Base-by-base conservation (phyloP, 1,284 basidiomycete genomes). In the Coniferiporia weirii region DNA sequence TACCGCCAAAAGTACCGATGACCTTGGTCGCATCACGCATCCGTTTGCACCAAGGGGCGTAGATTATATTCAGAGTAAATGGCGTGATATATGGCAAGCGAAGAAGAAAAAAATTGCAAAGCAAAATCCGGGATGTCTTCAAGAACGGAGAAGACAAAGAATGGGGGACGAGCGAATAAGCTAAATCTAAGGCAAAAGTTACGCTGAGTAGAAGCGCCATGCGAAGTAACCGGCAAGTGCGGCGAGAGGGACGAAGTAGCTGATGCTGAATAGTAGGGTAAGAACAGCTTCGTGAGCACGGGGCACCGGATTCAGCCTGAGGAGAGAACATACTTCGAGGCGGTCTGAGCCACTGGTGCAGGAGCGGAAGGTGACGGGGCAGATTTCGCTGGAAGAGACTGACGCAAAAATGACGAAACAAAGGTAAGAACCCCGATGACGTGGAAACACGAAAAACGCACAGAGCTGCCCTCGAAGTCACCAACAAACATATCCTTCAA, bases 221-320 rank as follows among this genome's bases (percentile, higher is more conserved):
- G 83, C 91, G 64, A 93, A 90, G 81, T 92, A 93, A 50, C 78
- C 90, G 63, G 82, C 89, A 52, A 94, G 77, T 32, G 85, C 74
- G 52, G 76, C 81, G 51, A 94, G 79, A 54, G 91, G 91, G 20
- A 91, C 70, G 68, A 93, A 84, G 78, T 92, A 93, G 80, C 89
- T 85, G 68, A 85, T 60, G 70, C 86, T 89, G 61, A 59, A 20
- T 46, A 46, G 45, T 15, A 43, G 48, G 52, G 57, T 27, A 27
- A 27, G 27, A 27, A 27, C 27, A 27, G 5, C 27, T 27, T 27
- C 27, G 10, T 54, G 56, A 61, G 54, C 35, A 46, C 66, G 51
- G 27, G 62, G 61, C 12, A 47, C 32, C 3, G 34, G 45, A 40
- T 43, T 56, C 43, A 61, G 4, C 27, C 43, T 38, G 36, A 53